phyloP scores from a whole-genome alignment of 139 green algal genomes.

The Haematococcus lacustris region DNA sequence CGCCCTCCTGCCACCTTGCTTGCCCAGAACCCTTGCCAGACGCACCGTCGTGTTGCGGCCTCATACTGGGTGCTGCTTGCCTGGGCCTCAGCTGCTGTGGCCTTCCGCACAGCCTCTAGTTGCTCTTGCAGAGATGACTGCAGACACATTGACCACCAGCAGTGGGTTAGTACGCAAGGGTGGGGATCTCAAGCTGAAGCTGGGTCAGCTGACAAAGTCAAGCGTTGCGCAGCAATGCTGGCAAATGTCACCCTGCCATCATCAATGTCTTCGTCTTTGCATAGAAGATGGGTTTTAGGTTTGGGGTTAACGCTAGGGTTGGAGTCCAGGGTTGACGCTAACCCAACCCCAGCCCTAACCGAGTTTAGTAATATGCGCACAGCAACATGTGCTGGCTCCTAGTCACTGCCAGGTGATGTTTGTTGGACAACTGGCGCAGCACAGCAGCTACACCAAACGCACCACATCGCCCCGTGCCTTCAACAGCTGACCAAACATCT shows the following conservation, averaged over 20 bases:
- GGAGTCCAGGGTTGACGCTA: neutral
- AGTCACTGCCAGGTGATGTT: neutral
- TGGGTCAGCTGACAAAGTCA: too few relatives aligned
- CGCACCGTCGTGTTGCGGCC: neutral
- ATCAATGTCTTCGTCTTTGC: neutral
- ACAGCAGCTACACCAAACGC: neutral
- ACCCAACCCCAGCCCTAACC: neutral
- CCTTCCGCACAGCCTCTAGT: neutral
- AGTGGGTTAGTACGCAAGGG: too few relatives aligned
- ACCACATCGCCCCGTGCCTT: conserved; percentile 20
- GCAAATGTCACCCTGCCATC: neutral
- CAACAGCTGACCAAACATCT: conserved; percentile 34
- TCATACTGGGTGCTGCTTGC: neutral
- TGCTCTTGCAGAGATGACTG: neutral
- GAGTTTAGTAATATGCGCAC: too few relatives aligned
- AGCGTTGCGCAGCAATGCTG: neutral
- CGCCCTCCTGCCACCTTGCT: neutral
- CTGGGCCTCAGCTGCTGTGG: neutral
- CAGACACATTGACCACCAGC: neutral
- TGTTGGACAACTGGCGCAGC: neutral
- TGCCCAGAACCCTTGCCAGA: neutral
- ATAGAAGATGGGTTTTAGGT: too few relatives aligned
- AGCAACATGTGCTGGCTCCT: neutral
- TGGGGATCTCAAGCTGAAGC: too few relatives aligned
- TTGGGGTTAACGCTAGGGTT: neutral